These are phyloP conservation scores for Zygosaccharomyces sapae DNA, from an alignment of 1,139 yeast species.

Conservation along the genomic window DNA sequence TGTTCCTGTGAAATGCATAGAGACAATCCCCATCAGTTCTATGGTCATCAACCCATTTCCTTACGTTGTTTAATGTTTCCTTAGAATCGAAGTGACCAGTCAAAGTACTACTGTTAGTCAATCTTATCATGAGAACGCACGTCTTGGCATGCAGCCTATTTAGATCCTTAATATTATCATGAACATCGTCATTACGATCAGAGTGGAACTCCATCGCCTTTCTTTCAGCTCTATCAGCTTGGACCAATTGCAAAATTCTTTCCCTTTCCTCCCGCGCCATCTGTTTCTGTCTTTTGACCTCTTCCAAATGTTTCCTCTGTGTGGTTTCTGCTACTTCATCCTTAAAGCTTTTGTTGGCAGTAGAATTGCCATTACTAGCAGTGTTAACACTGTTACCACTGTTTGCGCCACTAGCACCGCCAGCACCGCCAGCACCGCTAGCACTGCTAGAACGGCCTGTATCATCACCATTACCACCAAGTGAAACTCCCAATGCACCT, in stretches of 20 bases:
- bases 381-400: too few relatives aligned
- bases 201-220: constrained; percentile 14
- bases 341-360: constrained; percentile 31
- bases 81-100: constrained; percentile 27
- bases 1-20: constrained; percentile 45
- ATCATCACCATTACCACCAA: too few relatives aligned
- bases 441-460: too few relatives aligned
- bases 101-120: constrained; percentile 31
- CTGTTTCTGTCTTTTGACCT: constrained; percentile 39
- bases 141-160: constrained; percentile 6
- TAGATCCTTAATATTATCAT: constrained; percentile 21
- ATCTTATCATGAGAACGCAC: constrained; percentile 29
- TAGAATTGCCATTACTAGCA: background rate
- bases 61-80: constrained; percentile 43
- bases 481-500: constrained; percentile 5
- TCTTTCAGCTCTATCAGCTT: constrained; percentile 31
- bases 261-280: constrained; percentile 49
- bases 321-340: constrained; percentile 41
- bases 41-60: constrained; percentile 58
- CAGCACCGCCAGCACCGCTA: too few relatives aligned
- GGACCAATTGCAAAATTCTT: constrained; percentile 46
- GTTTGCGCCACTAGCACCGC: too few relatives aligned
- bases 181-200: constrained; percentile 6
- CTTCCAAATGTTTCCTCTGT: constrained; percentile 42
- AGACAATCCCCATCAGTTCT: constrained; percentile 48